phyloP scores from a whole-genome alignment of 768 basidiomycete genomes.

The Boletus vinaceobasis region DNA sequence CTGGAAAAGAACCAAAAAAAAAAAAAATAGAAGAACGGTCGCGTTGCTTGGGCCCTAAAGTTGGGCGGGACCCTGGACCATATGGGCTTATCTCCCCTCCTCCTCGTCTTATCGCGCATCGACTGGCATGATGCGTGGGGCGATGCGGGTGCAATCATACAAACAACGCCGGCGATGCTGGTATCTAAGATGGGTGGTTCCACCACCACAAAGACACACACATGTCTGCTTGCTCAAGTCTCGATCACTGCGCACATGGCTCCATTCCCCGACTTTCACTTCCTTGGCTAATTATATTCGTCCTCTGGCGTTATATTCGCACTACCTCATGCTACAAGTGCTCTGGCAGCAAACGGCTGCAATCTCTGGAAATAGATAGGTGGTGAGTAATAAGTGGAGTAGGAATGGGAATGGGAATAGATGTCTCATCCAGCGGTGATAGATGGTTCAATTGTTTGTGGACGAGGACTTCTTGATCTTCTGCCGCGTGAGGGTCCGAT shows the following conservation, averaged over 20 bases:
- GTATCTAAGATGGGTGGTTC: neutral
- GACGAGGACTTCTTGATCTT: neutral
- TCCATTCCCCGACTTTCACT: neutral
- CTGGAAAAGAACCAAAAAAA: neutral
- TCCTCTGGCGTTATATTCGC: neutral
- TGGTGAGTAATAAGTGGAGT: conserved; percentile 3
- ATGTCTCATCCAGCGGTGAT: conserved; percentile 14
- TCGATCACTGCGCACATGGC: conserved; percentile 10
- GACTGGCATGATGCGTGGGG: neutral
- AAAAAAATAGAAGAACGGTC: neutral
- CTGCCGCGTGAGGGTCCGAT: conserved; percentile 16
- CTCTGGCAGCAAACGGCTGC: neutral
- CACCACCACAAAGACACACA: neutral
- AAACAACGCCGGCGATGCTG: neutral
- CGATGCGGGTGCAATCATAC: neutral
- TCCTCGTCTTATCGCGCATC: neutral
- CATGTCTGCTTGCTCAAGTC: neutral
- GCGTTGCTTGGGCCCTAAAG: neutral
- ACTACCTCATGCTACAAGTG: neutral
- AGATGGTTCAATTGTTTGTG: neutral
- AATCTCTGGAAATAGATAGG: conserved; percentile 13
- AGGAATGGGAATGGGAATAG: conserved; percentile 5
- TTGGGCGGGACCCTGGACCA: neutral
- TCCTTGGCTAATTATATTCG: conserved; percentile 9
- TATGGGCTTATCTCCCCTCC: conserved; percentile 2